Evolutionary conservation across 1,139 yeast genomes (phyloP), one percentile per base, ranked within the genome.

Genomic region (Debaryomyces psychrophilus): DNA sequence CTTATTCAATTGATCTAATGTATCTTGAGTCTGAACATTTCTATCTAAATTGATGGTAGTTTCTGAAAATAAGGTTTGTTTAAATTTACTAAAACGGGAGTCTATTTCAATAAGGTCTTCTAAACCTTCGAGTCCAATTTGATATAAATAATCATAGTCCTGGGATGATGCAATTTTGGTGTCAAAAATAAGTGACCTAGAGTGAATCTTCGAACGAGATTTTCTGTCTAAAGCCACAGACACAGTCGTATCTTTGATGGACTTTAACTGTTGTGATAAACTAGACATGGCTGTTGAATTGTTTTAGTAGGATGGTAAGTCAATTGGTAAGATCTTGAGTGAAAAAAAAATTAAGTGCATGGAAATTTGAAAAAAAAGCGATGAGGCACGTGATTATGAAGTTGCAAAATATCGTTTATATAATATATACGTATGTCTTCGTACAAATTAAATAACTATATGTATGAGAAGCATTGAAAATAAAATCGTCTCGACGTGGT

Each of bases 91-190:
- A 62, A 93, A 92, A 48, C 93, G 77, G n/a, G 81, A 75, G 58
- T 93, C 97, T 18, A 92, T 67, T 14, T 77, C 70, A 43, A 79
- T 79, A 44, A 93, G 73, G 55, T 89, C 95, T 33, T 82, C 82
- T 44, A 90, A 76, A 0, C 96, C 97, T 50, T 87, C 95, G 7
- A 79, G 58, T 2, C 95, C 87, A 47, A 82, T 79, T 46, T 84
- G 81, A 61, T 79, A 88, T 51, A 93, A 83, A 45, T 85, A 76
- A 59, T 90, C 97, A 61, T 82, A 90, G 64, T 95, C 99, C 70
- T 95, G 99, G 31, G 92, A 80, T 8, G 96, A 88, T 22, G 99
- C 99, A 48, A 82, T 83, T 60, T 86, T 83, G 8, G 97, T 79
- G 44, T 90, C 96, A 65, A 87, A 92, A 36, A 93, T 80, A 57